Base-by-base conservation (phyloP, 2,329 filamentous ascomycete genomes). In the Ophiosphaerella korrae region DNA sequence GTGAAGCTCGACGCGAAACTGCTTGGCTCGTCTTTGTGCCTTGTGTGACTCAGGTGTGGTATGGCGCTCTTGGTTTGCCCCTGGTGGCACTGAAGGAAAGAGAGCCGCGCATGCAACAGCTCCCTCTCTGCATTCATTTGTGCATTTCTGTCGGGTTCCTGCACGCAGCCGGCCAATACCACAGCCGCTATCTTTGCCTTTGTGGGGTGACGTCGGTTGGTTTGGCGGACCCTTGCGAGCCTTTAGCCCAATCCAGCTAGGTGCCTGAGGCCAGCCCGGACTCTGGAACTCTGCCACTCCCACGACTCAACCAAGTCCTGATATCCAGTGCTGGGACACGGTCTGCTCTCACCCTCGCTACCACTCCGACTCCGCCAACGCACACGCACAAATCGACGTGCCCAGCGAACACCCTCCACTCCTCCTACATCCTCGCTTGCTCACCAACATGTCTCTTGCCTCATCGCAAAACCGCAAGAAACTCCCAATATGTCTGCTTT, bases 401-500 rank as follows among this genome's bases (percentile, higher is more conserved):
- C 43, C 16, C 38, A 35, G 33, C 24, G 36, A 42, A 48, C 45
- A 14, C 32, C 50, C 18, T 36, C 38, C 36, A 21, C 42, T 24
- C 40, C 32, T 18, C 36, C 42, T 23, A 11, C n/a, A 38, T 35
- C 37, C 43, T 45, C 39, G 13, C 26, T 31, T 14, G 40, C 45
- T 40, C 33, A 47, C 51, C 54, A 53, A 43, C 16, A 67, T 67
- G 64, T 58, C 60, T 50, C 57, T 64, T 51, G 59, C 62, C 62
- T 62, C 57, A 57, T 62, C 56, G 58, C 59, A 59, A 53, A 49
- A 49, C 44, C 55, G 58, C 62, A 65, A 66, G 56, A 64, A 60
- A 60, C 58, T 52, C 44, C 52, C 53, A 62, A 57, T 41, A 67
- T 67, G 64, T 62, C 50, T 63, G 47, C 62, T 67, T 55, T 65